Conservation (phyloP, 169 alveolate species). For the Eimeria praecox region DNA sequence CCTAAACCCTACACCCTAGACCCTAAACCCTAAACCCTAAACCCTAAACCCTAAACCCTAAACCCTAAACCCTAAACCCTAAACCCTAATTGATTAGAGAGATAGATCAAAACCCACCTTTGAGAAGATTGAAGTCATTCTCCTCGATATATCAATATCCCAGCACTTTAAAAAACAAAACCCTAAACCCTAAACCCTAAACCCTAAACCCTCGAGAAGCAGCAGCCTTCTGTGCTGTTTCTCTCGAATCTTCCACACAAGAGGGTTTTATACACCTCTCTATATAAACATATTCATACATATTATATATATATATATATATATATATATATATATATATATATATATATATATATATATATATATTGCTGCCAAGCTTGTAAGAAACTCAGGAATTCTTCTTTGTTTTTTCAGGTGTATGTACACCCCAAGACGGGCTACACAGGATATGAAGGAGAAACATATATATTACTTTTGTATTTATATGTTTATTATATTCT, state of each 20-base stretch:
- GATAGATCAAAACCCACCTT: not conserved
- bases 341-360: not conserved
- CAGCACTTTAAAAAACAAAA: not conserved
- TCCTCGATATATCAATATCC: not conserved
- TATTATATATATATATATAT: not conserved
- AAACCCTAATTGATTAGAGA: too few relatives aligned
- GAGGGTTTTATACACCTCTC: not conserved
- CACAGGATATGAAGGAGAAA: not conserved
- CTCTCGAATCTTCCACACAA: not conserved
- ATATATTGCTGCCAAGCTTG: not conserved
- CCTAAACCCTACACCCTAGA: not conserved
- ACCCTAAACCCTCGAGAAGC: constrained; percentile 1
- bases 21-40: not conserved
- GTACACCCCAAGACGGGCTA: not conserved
- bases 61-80: not conserved
- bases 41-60: not conserved
- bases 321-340: not conserved
- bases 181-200: constrained; percentile 47
- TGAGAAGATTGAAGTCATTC: constrained; percentile 6
- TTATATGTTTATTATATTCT: not conserved
- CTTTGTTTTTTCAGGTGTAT: not conserved
- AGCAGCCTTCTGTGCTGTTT: not conserved
- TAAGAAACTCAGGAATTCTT: not conserved
- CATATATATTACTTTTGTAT: too few relatives aligned
- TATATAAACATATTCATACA: not conserved